phyloP scores from a whole-genome alignment of 345 rosid genomes.

The Anacardium occidentale region DNA sequence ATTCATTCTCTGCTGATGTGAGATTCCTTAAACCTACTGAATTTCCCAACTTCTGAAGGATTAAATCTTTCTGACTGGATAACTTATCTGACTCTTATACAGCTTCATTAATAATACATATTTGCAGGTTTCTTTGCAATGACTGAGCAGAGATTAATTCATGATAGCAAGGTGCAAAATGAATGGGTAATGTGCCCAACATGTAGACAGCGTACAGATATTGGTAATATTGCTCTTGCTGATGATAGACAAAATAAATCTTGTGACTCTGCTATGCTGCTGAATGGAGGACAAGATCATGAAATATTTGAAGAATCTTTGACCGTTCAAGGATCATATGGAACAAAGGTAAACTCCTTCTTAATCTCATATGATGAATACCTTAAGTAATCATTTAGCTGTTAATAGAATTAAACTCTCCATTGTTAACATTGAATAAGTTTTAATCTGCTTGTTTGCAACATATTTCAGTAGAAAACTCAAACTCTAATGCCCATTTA shows the following conservation, averaged over 20 bases:
- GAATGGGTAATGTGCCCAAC: conserved; percentile 95
- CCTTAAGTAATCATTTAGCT: neutral
- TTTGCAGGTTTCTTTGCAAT: conserved; percentile 69
- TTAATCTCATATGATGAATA: neutral
- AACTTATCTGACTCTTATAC: neutral
- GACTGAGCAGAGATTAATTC: conserved; percentile 58
- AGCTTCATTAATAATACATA: conserved; percentile 21
- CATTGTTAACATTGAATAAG: neutral
- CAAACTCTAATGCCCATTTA: too few relatives aligned
- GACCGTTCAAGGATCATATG: conserved; percentile 85
- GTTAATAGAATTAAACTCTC: too few relatives aligned
- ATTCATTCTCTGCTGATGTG: neutral
- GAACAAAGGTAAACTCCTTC: conserved; percentile 69
- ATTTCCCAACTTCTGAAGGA: conserved; percentile 2
- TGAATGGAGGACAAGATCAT: conserved; percentile 41
- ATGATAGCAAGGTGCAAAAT: conserved; percentile 39
- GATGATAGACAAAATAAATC: conserved; percentile 55
- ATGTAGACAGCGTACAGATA: conserved; percentile 88
- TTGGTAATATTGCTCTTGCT: conserved; percentile 73
- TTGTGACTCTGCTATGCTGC: conserved; percentile 24
- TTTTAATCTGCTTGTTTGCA: neutral
- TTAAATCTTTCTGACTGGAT: neutral
- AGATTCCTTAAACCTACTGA: neutral
- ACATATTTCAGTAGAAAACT: neutral
- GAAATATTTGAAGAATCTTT: conserved; percentile 54